phyloP scores from a whole-genome alignment of 208 protist genomes.

The Leishmania martiniquensis region DNA sequence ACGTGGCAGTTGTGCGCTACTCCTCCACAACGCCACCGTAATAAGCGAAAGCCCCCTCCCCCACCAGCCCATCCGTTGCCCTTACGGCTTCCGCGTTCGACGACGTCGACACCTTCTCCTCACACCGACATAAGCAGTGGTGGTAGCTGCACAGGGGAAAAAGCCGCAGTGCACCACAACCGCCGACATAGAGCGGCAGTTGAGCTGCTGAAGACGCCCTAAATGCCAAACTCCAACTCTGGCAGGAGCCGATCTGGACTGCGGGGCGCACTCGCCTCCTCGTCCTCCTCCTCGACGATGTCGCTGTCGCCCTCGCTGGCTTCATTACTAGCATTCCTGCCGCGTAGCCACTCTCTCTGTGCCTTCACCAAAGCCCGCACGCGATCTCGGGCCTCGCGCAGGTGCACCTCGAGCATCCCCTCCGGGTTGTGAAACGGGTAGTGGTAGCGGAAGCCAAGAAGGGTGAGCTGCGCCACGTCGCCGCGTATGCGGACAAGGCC shows the following conservation, averaged over 20 bases:
- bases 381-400: conserved; percentile 30
- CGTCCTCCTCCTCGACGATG: background rate
- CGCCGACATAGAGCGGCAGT: background rate
- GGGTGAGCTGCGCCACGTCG: conserved; percentile 54
- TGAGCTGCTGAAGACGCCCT: background rate
- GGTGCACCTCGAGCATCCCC: conserved; percentile 52
- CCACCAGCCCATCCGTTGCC: too few relatives aligned
- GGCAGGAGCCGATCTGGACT: conserved; percentile 37
- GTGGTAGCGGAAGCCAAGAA: conserved; percentile 84
- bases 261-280: conserved; percentile 3
- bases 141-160: background rate
- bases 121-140: too few relatives aligned
- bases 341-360: background rate
- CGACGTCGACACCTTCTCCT: too few relatives aligned
- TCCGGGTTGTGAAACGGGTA: conserved; percentile 77
- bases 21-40: too few relatives aligned
- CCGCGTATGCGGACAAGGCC: conserved; percentile 47
- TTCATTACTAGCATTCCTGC: background rate
- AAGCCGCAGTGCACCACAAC: background rate
- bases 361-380: conserved; percentile 15
- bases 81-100: too few relatives aligned
- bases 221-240: conserved; percentile 59
- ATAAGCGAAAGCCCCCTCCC: too few relatives aligned
- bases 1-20: too few relatives aligned
- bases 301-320: conserved; percentile 20